Base-by-base conservation (phyloP, 2,329 filamentous ascomycete genomes). In the Phialocephala subalpina region DNA sequence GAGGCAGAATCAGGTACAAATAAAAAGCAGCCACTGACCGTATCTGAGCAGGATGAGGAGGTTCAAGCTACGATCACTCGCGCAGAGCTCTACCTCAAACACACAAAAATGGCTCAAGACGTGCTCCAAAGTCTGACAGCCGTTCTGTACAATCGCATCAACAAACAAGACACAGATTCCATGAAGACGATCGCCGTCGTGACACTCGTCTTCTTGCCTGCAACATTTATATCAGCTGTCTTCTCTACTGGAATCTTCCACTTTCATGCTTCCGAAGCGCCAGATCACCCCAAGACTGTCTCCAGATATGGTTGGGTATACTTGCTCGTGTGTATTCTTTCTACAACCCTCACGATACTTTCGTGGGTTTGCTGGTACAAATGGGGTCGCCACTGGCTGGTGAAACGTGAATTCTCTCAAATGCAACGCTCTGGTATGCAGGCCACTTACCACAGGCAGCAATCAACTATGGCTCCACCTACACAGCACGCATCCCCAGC, bases 241-340 rank as follows among this genome's bases (percentile, higher is more conserved):
- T 59, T 59, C 25, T 59, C 57, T 4, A 59, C 57, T 42, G 57
- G 57, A 4, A 59, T 59, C 36, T 59, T 59, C 57, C 47, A 59
- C 25, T 59, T 59, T 16, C 57, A 59, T 29, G 57, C 36, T 16
- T 45, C 57, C 3, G 57, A 59, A 14, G 11, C 40, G 3, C 12
- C 38, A 20, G 57, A 47, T 36, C n/a, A 47, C 1, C 25, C 57
- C 6, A 59, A 36, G 38, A 45, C 36, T 18, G 27, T 58, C 20
- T 59, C 57, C 36, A 59, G 47, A 27, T 59, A 59, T n/a, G 57
- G 57, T n/a, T 59, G 38, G 57, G 57, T 58, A n/a, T 59, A 59
- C 25, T 16, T 59, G 36, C 7, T 47, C 9, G 57, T 29, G 4
- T 59, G 57, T 47, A n/a, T 59, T 8, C 25, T 59, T 3, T 59